These are phyloP conservation scores for Talaromyces thailandensis DNA, from an alignment of 495 filamentous ascomycete species.

Conservation along the genomic window DNA sequence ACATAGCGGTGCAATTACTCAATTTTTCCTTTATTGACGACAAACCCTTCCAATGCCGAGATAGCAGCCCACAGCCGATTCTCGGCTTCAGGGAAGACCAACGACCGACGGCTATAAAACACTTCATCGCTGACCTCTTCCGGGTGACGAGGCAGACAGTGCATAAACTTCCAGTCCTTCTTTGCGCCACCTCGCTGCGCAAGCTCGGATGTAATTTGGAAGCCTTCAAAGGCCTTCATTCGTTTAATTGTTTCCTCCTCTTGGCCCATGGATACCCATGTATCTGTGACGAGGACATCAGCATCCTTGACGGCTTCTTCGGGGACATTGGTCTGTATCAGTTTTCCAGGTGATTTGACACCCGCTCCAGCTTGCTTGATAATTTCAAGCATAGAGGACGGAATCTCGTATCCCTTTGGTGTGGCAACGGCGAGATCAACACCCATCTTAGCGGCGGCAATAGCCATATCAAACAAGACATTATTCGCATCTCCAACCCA, in stretches of 20 bases:
- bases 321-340: constrained; percentile 67
- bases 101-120: constrained; percentile 70
- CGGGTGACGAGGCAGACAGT: constrained; percentile 87
- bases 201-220: constrained; percentile 77
- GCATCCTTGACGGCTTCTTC: constrained; percentile 85
- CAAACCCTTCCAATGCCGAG: constrained; percentile 78
- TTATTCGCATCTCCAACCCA: constrained; percentile 98
- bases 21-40: constrained; percentile 80
- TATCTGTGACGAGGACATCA: constrained; percentile 89
- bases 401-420: constrained; percentile 73
- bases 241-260: constrained; percentile 71
- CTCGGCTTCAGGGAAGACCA: constrained; percentile 91
- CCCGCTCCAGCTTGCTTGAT: constrained; percentile 53
- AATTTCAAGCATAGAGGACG: constrained; percentile 54
- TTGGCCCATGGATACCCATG: constrained; percentile 97
- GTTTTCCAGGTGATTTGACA: constrained; percentile 49
- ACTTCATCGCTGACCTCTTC: constrained; percentile 95
- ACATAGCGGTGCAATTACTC: constrained; percentile 17
- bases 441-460: constrained; percentile 76
- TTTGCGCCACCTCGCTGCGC: constrained; percentile 82
- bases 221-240: constrained; percentile 75
- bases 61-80: constrained; percentile 89
- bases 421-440: constrained; percentile 80
- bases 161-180: constrained; percentile 93
- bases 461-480: constrained; percentile 86